These are phyloP conservation scores for Paramecium pentaurelia DNA, from an alignment of 73 alveolate genomes.

Conservation along the genomic window DNA sequence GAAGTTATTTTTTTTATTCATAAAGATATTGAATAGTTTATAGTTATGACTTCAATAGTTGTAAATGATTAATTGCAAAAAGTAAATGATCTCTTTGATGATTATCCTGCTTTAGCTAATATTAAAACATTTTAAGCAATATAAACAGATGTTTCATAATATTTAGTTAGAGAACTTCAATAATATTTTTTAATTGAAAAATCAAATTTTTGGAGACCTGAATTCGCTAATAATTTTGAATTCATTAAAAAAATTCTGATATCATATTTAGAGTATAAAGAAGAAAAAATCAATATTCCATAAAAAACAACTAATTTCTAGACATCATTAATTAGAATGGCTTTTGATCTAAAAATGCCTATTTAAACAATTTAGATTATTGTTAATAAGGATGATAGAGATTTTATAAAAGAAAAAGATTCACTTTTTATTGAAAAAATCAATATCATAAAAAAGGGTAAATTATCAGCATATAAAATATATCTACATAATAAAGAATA, in stretches of 20 bases:
- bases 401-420: not conserved
- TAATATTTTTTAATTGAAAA: not conserved
- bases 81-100: not conserved
- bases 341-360: not conserved
- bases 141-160: not conserved
- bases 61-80: not conserved
- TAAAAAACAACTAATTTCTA: not conserved
- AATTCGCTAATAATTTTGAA: not conserved
- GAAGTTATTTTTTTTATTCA: not conserved
- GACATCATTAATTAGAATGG: not conserved
- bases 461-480: not conserved
- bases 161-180: not conserved
- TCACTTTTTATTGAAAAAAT: not conserved
- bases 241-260: not conserved
- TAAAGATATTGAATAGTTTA: conserved; percentile 5
- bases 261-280: not conserved
- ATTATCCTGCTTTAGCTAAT: conserved; percentile 36
- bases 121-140: not conserved
- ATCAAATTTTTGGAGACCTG: conserved; percentile 41
- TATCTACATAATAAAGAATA: not conserved
- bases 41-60: not conserved
- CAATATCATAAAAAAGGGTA: not conserved
- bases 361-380: not conserved
- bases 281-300: not conserved
- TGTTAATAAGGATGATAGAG: not conserved